Conservation (phyloP, 164 flowering plant genomes). For the Vitis rotundifolia region DNA sequence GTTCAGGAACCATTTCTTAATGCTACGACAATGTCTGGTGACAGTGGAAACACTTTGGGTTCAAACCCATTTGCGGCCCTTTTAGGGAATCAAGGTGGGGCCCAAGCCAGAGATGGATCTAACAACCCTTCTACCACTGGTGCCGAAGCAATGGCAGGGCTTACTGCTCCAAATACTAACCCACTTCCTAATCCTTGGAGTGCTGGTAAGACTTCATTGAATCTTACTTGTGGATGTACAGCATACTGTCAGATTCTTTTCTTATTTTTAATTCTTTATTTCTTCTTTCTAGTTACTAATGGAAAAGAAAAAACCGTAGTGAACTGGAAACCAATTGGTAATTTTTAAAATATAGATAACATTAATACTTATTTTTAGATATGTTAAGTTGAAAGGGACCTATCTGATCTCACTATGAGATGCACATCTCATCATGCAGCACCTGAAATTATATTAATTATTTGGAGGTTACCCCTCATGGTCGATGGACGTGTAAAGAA, state of each 20-base stretch:
- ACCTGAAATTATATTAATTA: neutral
- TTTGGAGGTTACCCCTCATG: neutral
- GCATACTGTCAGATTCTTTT: neutral
- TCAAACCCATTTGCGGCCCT: conserved; percentile 87
- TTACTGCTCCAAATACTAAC: conserved; percentile 37
- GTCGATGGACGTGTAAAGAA: neutral
- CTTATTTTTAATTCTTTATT: neutral
- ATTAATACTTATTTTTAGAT: neutral
- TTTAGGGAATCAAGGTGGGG: conserved; percentile 43
- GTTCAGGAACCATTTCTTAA: conserved; percentile 93
- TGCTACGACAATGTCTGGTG: conserved; percentile 85
- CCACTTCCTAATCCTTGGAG: conserved; percentile 55
- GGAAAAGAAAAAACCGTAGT: neutral
- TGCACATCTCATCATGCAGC: neutral
- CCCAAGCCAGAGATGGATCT: conserved; percentile 25
- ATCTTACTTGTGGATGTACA: neutral
- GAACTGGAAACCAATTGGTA: neutral
- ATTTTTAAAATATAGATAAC: neutral
- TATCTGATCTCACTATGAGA: neutral
- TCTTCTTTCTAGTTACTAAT: too few relatives aligned
- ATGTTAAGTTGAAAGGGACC: neutral
- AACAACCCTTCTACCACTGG: conserved; percentile 26
- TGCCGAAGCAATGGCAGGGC: conserved; percentile 22
- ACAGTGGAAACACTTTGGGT: conserved; percentile 48
- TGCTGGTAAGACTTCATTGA: conserved; percentile 14